Evolutionary conservation across 768 basidiomycete genomes (phyloP), one percentile per base, ranked within the genome.

Genomic region (Hemileccinum rubropunctum): DNA sequence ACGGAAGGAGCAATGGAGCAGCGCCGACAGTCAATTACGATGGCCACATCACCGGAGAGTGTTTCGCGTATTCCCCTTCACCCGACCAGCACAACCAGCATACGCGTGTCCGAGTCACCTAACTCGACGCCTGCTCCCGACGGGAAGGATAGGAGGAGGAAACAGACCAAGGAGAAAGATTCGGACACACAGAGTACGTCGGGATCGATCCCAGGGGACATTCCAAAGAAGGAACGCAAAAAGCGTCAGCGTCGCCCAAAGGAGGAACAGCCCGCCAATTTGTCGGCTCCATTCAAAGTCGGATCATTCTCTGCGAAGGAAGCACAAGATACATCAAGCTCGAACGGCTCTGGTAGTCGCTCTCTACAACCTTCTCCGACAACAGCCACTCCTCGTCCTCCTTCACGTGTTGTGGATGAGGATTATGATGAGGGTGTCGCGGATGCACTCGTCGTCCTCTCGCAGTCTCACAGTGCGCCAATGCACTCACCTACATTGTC

Each of bases 401-500:
- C 85, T 7, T 73, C 82, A 11, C 77, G 94, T 7, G 71, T 80
- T 2, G 78, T 95, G 15, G 92, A 97, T 60, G 94, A 98, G 58
- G 89, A 97, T 59, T 97, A 97, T 58, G 94, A 98, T 58, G 94
- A 94, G 66, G 89, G 87, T 21, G 88, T 84, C n/a, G 83, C 90
- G 4, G 91, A 92, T 57, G 82, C 89, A 0, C 72, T 97, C 30
- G 89, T 97, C 68, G 82, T 78, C 2, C 75, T 97, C 6, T 68
- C 50, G 69, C 86, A 58, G 55, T 70, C 67, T 56, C 76, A 66
- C 47, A 52, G 51, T 39, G 68, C 56, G 23, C 48, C 54, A 33
- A 32, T 45, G 27, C 81, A 82, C 42, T 83, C 84, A 0, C 81
- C 82, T 1, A 79, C 81, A 6, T 68, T 81, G 34, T 84, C 82